Evolutionary conservation across 345 rosid genomes (phyloP), one percentile per base, ranked within the genome.

Genomic region (Nasturtium officinale): DNA sequence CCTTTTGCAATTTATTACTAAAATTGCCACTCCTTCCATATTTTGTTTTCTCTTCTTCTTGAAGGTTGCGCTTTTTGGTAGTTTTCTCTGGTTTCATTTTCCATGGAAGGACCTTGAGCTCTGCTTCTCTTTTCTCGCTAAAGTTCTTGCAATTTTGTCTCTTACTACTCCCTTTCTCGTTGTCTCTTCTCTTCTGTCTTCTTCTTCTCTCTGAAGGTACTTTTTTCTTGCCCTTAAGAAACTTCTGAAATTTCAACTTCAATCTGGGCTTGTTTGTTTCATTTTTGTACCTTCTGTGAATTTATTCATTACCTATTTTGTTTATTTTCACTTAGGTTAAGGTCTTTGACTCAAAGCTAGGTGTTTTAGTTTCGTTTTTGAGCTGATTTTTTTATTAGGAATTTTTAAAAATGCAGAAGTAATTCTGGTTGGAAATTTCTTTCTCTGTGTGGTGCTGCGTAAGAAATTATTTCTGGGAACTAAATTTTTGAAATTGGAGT

Each of bases 101-200:
- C 81, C 78, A 84, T 86, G 90, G 89, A 85, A 74, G 87, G 84
- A 25, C 84, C 90, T 78, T 87, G 73, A 80, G 26, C 74, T 38
- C 73, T 72, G 52, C 69, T 75, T 66, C 72, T 68, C 48, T 70
- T 67, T 57, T 54, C 70, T 69, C 73, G 46, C 6, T 59, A 60
- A 75, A 63, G 42, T 67, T 82, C 67, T 61, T 81, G 79, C 83
- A 70, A 29, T 80, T 9, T 54, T 62, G 65, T 65, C 1, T 29
- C 4, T 40, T 38, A 21, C 20, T 12, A 1, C 52, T 51, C 2
- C 2, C 29, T 54, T 6, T n/a, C 69, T 43, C 15, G 29, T 20
- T 62, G 21, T 54, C 67, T 46, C 37, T 78, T 59, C 25, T 72
- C 72, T 80, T 33, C 52, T 37, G 33, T 67, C 42, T 45, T 80